phyloP scores from a whole-genome alignment of 345 rosid genomes.

The Eutrema yunnanense region DNA sequence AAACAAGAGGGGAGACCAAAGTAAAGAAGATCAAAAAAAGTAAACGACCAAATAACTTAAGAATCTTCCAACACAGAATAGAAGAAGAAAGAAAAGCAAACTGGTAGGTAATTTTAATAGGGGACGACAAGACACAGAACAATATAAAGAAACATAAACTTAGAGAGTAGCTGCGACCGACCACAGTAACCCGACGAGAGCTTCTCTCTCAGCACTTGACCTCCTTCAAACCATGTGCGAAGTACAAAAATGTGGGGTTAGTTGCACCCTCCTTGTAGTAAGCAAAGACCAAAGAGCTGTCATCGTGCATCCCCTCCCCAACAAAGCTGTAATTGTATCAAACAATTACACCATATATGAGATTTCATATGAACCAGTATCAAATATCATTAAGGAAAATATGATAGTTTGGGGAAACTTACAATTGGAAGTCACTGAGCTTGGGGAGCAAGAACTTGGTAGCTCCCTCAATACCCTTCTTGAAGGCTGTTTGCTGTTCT shows the following conservation, averaged over 20 bases:
- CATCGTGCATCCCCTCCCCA: conserved; percentile 93
- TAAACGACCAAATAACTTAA: conserved; percentile 18
- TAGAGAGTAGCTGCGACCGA: conserved; percentile 23
- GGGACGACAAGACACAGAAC: conserved; percentile 5
- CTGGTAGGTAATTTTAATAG: conserved; percentile 2
- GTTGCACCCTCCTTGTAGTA: conserved; percentile 93
- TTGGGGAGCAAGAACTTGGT: conserved; percentile 78
- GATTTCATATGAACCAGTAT: not conserved
- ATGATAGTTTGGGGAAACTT: conserved; percentile 19
- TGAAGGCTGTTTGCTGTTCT: conserved; percentile 51
- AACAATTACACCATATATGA: not conserved
- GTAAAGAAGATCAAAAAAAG: no score
- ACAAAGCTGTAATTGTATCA: conserved; percentile 54
- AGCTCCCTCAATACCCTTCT: conserved; percentile 88
- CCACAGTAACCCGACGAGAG: conserved; percentile 6
- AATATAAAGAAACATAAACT: conserved; percentile 7
- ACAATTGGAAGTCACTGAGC: conserved; percentile 91
- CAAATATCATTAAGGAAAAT: not conserved
- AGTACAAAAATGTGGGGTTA: conserved; percentile 94
- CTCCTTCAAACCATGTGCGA: conserved; percentile 80
- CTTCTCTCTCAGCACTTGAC: conserved; percentile 67
- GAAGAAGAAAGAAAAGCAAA: not conserved
- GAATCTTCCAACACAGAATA: not conserved
- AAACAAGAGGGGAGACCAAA: no score
- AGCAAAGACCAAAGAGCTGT: conserved; percentile 67